Evolutionary conservation across 176 grass and related monocot species (phyloP).

Genomic region (Rhipidocladum racemiflorum): DNA sequence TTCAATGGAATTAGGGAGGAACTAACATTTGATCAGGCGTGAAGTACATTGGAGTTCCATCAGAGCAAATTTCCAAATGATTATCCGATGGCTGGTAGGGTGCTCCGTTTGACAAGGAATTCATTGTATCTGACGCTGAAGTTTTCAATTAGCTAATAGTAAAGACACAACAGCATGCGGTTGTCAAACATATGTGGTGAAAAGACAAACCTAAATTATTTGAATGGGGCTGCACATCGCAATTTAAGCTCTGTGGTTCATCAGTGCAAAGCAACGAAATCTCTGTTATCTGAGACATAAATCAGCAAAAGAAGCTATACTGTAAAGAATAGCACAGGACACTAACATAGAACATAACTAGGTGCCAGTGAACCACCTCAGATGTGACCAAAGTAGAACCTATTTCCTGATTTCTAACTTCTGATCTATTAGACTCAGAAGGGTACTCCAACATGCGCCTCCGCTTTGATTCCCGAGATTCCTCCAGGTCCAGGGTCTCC

Average conservation of each 20-base stretch:
- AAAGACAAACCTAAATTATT: conserved; percentile 34
- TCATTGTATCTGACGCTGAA: conserved; percentile 25
- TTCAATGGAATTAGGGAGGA: conserved; percentile 5
- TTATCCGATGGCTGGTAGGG: conserved; percentile 19
- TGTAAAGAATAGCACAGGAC: not conserved
- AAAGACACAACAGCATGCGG: not conserved
- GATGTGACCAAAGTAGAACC: conserved; percentile 26
- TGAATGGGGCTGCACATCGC: conserved; percentile 24
- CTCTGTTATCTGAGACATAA: conserved; percentile 38
- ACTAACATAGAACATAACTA: not conserved
- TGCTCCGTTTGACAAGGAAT: conserved; percentile 31
- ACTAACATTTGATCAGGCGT: conserved; percentile 40
- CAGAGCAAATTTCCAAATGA: conserved; percentile 23
- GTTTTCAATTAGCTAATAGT: conserved; percentile 31
- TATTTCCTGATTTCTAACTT: conserved; percentile 13
- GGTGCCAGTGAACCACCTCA: conserved; percentile 26
- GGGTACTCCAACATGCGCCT: conserved; percentile 46
- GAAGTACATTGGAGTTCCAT: conserved; percentile 21
- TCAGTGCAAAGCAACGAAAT: conserved; percentile 45
- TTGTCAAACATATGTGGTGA: conserved; percentile 6
- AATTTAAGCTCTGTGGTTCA: conserved; percentile 32
- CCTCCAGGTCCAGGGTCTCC: conserved; percentile 42
- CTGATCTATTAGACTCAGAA: conserved; percentile 29
- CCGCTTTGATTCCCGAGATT: conserved; percentile 45
- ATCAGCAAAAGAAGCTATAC: conserved; percentile 4